Evolutionary conservation across 2,329 filamentous ascomycete species (phyloP).

Genomic region (Sporothrix dimorphospora): DNA sequence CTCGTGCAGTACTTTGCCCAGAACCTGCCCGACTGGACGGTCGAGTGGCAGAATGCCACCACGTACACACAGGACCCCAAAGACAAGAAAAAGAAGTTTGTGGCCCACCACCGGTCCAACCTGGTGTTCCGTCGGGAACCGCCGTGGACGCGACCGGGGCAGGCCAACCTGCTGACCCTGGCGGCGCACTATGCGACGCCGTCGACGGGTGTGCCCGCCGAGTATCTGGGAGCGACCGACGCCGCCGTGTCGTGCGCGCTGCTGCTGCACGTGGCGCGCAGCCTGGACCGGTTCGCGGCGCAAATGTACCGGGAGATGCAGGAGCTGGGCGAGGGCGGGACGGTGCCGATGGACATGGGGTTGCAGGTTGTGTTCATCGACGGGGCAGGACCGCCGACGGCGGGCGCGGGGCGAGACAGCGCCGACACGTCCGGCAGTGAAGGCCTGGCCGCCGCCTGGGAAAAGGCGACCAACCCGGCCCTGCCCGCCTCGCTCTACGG

Average conservation of each 20-base stretch:
- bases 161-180: conserved; percentile 73
- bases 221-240: conserved; percentile 84
- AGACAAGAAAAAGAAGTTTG: conserved; percentile 1
- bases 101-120: conserved; percentile 72
- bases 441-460: conserved; percentile 74
- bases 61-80: conserved; percentile 39
- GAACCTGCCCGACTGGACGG: conserved; percentile 69
- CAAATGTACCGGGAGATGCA: conserved; percentile 74
- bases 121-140: conserved; percentile 77
- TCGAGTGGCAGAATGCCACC: conserved; percentile 76
- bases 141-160: conserved; percentile 70
- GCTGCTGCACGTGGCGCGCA: conserved; percentile 74
- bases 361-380: conserved; percentile 81
- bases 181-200: conserved; percentile 84
- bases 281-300: conserved; percentile 70
- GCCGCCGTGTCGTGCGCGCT: conserved; percentile 84
- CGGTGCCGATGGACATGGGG: conserved; percentile 68
- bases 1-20: conserved; percentile 71
- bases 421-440: conserved; percentile 8
- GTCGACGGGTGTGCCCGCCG: conserved; percentile 62
- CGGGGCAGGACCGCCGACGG: conserved; percentile 68
- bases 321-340: conserved; percentile 54
- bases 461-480: conserved; percentile 64
- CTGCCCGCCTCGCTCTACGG: conserved; percentile 63
- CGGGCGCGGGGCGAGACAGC: background rate